Base-by-base conservation (phyloP, 208 protist species). In the Trypanosoma lewisi region DNA sequence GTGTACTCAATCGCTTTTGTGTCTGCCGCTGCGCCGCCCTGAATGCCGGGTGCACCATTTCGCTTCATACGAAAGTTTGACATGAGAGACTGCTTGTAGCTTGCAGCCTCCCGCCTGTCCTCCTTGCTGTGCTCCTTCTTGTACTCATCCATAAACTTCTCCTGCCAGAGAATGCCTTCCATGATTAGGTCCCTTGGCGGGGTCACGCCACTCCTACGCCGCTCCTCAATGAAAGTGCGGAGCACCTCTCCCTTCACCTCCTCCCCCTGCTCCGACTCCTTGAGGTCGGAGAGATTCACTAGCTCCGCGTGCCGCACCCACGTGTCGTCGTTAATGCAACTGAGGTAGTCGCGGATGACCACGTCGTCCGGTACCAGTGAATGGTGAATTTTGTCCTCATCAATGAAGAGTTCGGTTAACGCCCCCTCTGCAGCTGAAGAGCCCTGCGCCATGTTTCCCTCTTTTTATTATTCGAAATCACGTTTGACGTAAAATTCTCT, bases 261-360 rank as follows among this genome's bases (percentile, higher is more conserved):
- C 67, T 89, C 77, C 23, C 78, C 78, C 16, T 50, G 73, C 39
- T 80, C 72, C 0, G 73, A 85, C 4, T 90, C 83, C 16, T 79
- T 63, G 12, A 92, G 60, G 50, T 92, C 71, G 8, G 82, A 83
- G 48, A 95, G 71, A 21, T 84, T 70, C 12, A 93, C 83, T 47
- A 93, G 72, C 31, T 91, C 77, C 16, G 78, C 78, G 1, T 80
- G 64, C 0, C 88, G 83, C 37, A 95, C 85, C 88, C 88, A 95
- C 8, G 76, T 85, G 70, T 95, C 88, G 66, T 95, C 88, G 60
- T 91, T 73, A 3, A 95, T 70, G n/a, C 83, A 87, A 33, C 87
- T 81, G 9, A 88, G 30, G 48, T 84, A 87, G 25, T 84, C 60
- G 14, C 70, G 73, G 17, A 84, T 70, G 12, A 94, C 85, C 4